Evolutionary conservation across 2,329 filamentous ascomycete genomes (phyloP), one percentile per base, ranked within the genome.

Genomic region (Alternaria sp.): DNA sequence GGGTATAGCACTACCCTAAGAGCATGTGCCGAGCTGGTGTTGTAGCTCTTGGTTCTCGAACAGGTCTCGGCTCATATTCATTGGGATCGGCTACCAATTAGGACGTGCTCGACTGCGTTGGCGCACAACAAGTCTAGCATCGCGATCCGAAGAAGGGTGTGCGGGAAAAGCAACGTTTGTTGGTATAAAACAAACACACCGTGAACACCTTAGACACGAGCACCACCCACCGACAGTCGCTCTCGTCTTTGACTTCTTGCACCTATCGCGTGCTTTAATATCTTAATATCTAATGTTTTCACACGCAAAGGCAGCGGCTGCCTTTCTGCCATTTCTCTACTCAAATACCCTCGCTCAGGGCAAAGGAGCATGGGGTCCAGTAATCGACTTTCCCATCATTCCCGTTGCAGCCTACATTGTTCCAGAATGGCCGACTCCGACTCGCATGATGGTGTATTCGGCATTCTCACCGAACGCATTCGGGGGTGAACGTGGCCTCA

Each of bases 391-490:
- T 28, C 68, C 68, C 3, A 57, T 73, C 36, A 72, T 73, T 32
- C 69, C 70, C 3, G 71, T 71, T 12, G 69, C 65, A 7, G 68
- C 68, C 4, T 71, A 69, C 40, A 61, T 72, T 4, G 59, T 73
- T 6, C 71, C 69, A 1, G 68, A 69, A 30, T 69, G 64, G 43
- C 70, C 70, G 3, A 66, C 61, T 13, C 43, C 71, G 10, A 59
- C 64, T 8, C 57, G 69, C 4, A 47, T 73, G 32, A 55, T 73
- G 61, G 64, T 69, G 7, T 73, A 66, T 21, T 73, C 69, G 5
- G 65, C 68, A 5, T 70, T 61, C 17, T 60, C 64, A 7, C 55
- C 59, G 5, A 66, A 62, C 23, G 59, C 62, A 2, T 71, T 70
- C 21, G 64, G 67, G 11, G 61, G 63, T 28, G 49, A 58, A 47